phyloP scores from a whole-genome alignment of 139 green algal genomes.

The Chlorella sp. region DNA sequence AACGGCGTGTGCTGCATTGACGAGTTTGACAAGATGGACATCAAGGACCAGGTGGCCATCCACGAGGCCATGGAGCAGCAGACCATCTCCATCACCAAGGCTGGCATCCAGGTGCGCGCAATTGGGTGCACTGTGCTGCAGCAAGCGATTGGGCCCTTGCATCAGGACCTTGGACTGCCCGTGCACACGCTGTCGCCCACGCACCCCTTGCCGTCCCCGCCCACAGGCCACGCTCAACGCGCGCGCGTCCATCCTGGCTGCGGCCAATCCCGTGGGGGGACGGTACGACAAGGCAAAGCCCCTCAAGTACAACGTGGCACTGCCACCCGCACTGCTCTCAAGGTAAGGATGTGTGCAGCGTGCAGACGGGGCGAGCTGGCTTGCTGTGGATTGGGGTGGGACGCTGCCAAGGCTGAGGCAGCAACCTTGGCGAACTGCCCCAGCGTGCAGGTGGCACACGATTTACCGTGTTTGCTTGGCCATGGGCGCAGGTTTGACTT shows the following conservation, averaged over 20 bases:
- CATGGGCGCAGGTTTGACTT: conserved; percentile 95
- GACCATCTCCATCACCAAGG: conserved; percentile 97
- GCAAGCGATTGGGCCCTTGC: too few species aligned
- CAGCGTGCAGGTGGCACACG: too few species aligned
- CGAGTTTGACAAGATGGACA: conserved; percentile 97
- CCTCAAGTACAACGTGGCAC: conserved; percentile 84
- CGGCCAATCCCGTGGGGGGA: conserved; percentile 88
- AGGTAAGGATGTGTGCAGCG: conserved; percentile 54
- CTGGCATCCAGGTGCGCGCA: conserved; percentile 2
- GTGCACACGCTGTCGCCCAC: too few species aligned
- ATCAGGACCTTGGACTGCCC: too few species aligned
- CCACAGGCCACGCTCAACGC: conserved; percentile 97
- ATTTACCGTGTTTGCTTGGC: too few species aligned
- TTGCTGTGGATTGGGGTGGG: too few species aligned
- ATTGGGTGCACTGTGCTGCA: too few species aligned
- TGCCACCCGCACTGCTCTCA: conserved; percentile 87
- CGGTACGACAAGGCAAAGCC: conserved; percentile 89
- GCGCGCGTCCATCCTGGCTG: conserved; percentile 89
- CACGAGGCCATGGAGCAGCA: conserved; percentile 98
- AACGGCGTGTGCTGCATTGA: conserved; percentile 97
- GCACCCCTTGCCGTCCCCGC: too few species aligned
- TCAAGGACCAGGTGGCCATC: conserved; percentile 81
- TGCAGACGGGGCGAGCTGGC: too few species aligned
- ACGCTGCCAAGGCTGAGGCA: too few species aligned
- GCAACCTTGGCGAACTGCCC: too few species aligned